Evolutionary conservation across 305 asterid genomes (phyloP), one percentile per base, ranked within the genome.

Genomic region (Solanum hybrid): DNA sequence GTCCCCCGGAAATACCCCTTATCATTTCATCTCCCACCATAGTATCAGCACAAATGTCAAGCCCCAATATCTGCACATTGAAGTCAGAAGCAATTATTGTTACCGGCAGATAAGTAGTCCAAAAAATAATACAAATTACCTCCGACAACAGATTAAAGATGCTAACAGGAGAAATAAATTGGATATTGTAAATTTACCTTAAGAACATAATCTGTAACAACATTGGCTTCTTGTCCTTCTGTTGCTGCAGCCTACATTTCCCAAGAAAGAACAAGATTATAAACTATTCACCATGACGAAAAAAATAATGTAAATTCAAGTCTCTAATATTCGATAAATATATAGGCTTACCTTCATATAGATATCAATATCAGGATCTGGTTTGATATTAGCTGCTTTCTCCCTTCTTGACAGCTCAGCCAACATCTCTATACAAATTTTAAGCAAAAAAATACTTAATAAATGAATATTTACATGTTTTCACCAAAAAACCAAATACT

Each of bases 1-100:
- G 96, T 1, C 95, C 96, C 10, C 95, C 95, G 1, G 95, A 94
- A 14, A 94, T 94, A 85, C 95, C 96, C 72, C 96, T 88, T 12
- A 93, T 27, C 94, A 93, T 94, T 51, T 91, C 94, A 85, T 94
- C 96, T 32, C 96, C 96, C 29, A 94, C 96, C 91, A 94, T 79
- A 32, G 94, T 93, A 89, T 94, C 96, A 7, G 95, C 96, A 51
- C 96, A 94, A 8, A 93, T 85, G 32, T 94, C 95, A 10, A 93
- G 94, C n/a, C 96, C 95, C 64, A 93, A 64, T 7, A 94, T 89
- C 90, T 90, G 86, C 86, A 88, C 22, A 27, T 29, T 4, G 4
- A 66, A 72, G 66, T 36, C 38, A 9, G 35, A 82, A 82, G n/a
- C 24, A 86, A 32, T 7, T 40, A n/a, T 37, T 31, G 27, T 34